Evolutionary conservation across 2,329 filamentous ascomycete species (phyloP), one percentile per base, ranked within the genome.

Genomic region (Fusarium sp.): DNA sequence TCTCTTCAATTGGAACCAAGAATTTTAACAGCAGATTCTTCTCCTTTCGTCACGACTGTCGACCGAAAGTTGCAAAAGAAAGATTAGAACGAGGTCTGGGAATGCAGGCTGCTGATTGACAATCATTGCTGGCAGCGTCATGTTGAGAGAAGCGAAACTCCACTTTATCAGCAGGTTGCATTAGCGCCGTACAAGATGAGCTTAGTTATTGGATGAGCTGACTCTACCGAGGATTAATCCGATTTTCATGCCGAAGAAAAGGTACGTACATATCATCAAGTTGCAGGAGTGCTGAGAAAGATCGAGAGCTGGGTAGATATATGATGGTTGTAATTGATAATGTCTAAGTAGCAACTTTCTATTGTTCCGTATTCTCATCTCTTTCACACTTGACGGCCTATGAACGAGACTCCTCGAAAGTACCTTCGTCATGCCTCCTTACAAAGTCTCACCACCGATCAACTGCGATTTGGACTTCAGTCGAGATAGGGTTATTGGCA

Each of bases 141-240:
- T 41, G 24, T 16, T 16, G n/a, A 0, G 12, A 25, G 10, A 46
- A 41, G 24, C 13, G 8, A 8, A 6, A 34, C 40, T 25, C 49
- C 61, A 51, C 59, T 63, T 13, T 67, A 42, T 67, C 64, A 67
- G 64, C 64, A 57, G 63, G 64, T 57, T 67, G 63, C 64, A 67
- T 67, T 67, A 67, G 64, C 6, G 57, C 9, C 2, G 6, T 24
- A 8, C 18, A 18, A 3, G 6, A 24, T 9, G 27, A 27, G 57
- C n/a, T n/a, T 56, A 47, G 41, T 4, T 12, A 63, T 56, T 48
- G 47, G 60, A 7, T 13, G 6, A 11, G 1, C 4, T 14, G 0
- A 0, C 1, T 10, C 6, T 2, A 4, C 3, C 12, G 10, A 30
- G 18, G 6, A 22, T 46, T 27, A 29, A 25, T 41, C 59, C 58